Evolutionary conservation across 345 rosid species (phyloP).

Genomic region (Eutrema japonicum): DNA sequence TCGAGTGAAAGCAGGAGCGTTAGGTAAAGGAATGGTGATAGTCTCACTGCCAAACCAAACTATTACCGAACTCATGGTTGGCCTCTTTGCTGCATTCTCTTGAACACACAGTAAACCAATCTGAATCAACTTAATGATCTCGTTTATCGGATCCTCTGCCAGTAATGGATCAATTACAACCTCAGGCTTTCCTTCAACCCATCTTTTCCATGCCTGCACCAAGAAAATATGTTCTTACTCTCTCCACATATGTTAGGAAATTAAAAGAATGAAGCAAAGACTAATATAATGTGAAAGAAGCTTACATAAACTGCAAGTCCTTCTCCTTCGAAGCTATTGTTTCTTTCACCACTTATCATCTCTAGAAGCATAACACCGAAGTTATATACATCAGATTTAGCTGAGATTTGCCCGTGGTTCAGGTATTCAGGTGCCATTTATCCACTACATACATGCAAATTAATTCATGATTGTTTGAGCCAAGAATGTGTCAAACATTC

Average conservation of each 20-base stretch:
- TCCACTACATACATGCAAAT: neutral
- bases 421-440: constrained; percentile 15
- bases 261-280: neutral
- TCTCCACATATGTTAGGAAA: neutral
- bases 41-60: constrained; percentile 8
- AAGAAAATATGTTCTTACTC: neutral
- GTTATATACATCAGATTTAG: constrained; percentile 7
- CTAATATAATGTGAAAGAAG: neutral
- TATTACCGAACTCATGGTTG: constrained; percentile 16
- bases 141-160: neutral
- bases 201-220: neutral
- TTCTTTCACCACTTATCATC: constrained; percentile 19
- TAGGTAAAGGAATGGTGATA: constrained; percentile 1
- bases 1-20: neutral
- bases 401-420: constrained; percentile 8
- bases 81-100: constrained; percentile 11
- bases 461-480: too few relatives aligned
- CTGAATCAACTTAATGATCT: constrained; percentile 6
- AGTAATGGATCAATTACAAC: neutral
- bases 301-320: constrained; percentile 20
- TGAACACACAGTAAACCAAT: constrained; percentile 10
- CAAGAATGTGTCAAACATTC: too few relatives aligned
- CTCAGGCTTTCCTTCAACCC: constrained; percentile 6
- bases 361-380: constrained; percentile 23
- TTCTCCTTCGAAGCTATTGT: constrained; percentile 17